A percentile compares a stretch with the other conserved stretches of the same genome.
Evolutionary conservation across 352 stramenopile species (phyloP).

Genomic region (Sclerospora graminicola): DNA sequence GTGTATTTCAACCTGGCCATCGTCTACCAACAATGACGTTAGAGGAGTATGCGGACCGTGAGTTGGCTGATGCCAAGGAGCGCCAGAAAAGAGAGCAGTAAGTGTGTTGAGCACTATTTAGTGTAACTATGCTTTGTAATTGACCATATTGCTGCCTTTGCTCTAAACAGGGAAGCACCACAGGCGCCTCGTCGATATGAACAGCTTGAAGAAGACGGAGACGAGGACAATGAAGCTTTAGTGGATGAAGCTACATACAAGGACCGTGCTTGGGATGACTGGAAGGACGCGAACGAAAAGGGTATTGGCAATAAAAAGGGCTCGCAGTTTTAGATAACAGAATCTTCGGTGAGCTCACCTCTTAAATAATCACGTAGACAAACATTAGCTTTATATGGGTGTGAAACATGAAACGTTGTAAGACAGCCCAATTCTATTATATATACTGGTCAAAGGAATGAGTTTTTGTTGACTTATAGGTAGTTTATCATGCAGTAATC

Average conservation of each 20-base stretch:
- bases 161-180: conserved; percentile 33
- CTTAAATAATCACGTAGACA: too few relatives aligned
- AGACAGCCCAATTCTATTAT: too few relatives aligned
- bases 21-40: conserved; percentile 94
- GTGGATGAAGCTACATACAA: conserved; percentile 89
- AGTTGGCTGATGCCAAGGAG: conserved; percentile 83
- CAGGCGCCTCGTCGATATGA: conserved; percentile 83
- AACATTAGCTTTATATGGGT: too few relatives aligned
- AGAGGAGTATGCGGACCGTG: conserved; percentile 86
- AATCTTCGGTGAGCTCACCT: too few relatives aligned
- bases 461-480: too few relatives aligned
- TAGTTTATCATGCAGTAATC: too few relatives aligned
- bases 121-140: conserved; percentile 2
- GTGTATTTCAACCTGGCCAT: conserved; percentile 93
- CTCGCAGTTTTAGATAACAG: conserved; percentile 93
- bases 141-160: background rate
- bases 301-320: conserved; percentile 95
- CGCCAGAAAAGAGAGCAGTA: conserved; percentile 73
- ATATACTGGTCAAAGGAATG: too few relatives aligned
- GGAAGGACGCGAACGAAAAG: conserved; percentile 92
- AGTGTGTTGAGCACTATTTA: conserved; percentile 1
- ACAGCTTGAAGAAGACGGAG: conserved; percentile 89
- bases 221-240: conserved; percentile 90
- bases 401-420: too few relatives aligned
- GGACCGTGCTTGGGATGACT: conserved; percentile 95